phyloP scores from a whole-genome alignment of 148 eudicot species.

The Dysphania ambrosioides region DNA sequence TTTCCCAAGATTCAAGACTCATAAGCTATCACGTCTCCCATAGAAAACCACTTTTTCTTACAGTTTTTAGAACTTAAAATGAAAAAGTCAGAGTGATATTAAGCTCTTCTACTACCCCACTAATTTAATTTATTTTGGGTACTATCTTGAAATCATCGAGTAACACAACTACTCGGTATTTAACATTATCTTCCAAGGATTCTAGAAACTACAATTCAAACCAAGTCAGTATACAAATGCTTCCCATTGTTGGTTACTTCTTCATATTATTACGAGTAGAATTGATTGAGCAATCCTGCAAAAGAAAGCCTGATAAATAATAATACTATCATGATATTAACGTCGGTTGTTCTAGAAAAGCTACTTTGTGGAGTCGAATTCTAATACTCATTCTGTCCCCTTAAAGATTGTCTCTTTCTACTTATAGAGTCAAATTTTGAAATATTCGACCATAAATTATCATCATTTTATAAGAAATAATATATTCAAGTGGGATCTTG shows the following conservation, averaged over 20 bases:
- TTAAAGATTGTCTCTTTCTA: too few relatives aligned
- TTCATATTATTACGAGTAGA: too few relatives aligned
- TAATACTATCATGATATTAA: not conserved
- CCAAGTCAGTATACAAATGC: not conserved
- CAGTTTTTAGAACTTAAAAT: not conserved
- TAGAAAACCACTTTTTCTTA: not conserved
- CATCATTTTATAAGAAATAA: too few relatives aligned
- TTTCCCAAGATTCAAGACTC: too few relatives aligned
- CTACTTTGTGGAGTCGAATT: not conserved
- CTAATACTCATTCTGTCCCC: too few relatives aligned
- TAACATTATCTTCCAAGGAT: not conserved
- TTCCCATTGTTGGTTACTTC: not conserved
- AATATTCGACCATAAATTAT: too few relatives aligned
- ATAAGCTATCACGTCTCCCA: not conserved
- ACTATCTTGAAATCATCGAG: not conserved
- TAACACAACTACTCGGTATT: not conserved
- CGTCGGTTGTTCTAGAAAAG: not conserved
- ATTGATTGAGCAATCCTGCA: too few relatives aligned
- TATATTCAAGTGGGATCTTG: too few relatives aligned
- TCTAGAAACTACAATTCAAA: not conserved
- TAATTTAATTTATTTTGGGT: not conserved
- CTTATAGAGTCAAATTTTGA: too few relatives aligned
- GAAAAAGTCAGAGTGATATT: constrained; percentile 3
- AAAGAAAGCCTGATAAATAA: not conserved
- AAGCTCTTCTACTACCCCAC: constrained; percentile 8